Evolutionary conservation across 2,329 filamentous ascomycete species (phyloP).

Genomic region (Leptographium procerum): DNA sequence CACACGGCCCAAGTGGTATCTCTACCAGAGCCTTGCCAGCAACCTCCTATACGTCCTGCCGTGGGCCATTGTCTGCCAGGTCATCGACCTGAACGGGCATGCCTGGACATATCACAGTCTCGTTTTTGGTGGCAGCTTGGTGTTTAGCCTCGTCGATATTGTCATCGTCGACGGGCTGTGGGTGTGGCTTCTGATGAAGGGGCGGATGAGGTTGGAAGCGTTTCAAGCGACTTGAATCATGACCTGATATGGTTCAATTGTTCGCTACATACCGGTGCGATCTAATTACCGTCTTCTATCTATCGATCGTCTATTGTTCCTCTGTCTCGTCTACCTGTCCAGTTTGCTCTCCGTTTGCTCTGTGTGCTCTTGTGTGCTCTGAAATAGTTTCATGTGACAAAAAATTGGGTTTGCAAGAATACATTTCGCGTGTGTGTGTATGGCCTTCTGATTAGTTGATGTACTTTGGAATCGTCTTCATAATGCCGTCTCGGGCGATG

Average conservation of each 20-base stretch:
- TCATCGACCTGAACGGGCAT: slow-evolving; percentile 33
- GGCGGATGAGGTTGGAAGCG: slow-evolving; percentile 25
- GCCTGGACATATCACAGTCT: slow-evolving; percentile 58
- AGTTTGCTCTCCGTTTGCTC: not conserved
- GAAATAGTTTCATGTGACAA: too few relatives aligned
- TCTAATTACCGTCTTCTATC: too few relatives aligned
- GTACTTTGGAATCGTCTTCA: slow-evolving; percentile 39
- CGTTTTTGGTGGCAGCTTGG: slow-evolving; percentile 56
- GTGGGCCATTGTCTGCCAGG: slow-evolving; percentile 54
- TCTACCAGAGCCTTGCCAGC: slow-evolving; percentile 53
- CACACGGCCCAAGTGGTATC: slow-evolving; percentile 53
- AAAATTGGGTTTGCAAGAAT: too few relatives aligned
- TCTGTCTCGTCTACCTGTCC: too few relatives aligned
- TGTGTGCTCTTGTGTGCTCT: not conserved
- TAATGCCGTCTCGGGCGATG: slow-evolving; percentile 33
- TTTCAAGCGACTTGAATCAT: not conserved
- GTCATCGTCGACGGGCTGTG: slow-evolving; percentile 37
- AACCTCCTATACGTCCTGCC: slow-evolving; percentile 60
- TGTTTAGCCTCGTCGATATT: slow-evolving; percentile 54
- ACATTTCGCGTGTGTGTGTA: too few relatives aligned
- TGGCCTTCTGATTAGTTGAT: too few relatives aligned
- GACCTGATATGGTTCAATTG: not conserved
- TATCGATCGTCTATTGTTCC: too few relatives aligned
- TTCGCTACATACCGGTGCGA: too few relatives aligned
- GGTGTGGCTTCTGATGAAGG: slow-evolving; percentile 36